phyloP scores from a whole-genome alignment of 768 basidiomycete genomes.

The Boletus coccyginus region DNA sequence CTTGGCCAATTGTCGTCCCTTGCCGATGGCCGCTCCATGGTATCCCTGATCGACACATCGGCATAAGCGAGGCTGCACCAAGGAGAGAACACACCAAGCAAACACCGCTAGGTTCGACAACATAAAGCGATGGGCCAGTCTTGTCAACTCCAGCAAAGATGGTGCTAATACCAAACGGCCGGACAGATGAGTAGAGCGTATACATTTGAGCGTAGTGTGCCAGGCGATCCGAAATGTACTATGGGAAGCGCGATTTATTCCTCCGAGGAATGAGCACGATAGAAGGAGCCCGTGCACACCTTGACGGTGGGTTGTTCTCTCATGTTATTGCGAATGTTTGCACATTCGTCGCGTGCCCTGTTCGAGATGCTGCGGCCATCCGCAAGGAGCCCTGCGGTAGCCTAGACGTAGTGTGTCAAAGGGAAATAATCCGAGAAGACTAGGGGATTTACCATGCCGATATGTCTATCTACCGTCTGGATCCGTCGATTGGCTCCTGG shows the following conservation, averaged over 20 bases:
- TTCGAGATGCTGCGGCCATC: constrained; percentile 89
- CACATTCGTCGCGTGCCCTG: constrained; percentile 81
- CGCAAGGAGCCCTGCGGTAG: constrained; percentile 89
- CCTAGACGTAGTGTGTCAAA: constrained; percentile 43
- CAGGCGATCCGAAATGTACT: constrained; percentile 73
- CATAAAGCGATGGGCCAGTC: constrained; percentile 79
- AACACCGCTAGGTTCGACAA: constrained; percentile 93
- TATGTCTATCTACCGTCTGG: constrained; percentile 89
- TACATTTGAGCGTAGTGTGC: constrained; percentile 92
- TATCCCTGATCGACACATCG: constrained; percentile 63
- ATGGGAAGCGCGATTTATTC: background rate
- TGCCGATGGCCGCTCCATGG: constrained; percentile 94
- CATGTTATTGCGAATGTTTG: constrained; percentile 69
- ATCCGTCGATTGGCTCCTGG: constrained; percentile 92
- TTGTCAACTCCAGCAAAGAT: constrained; percentile 90
- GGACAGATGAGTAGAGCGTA: constrained; percentile 96
- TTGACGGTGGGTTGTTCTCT: constrained; percentile 74
- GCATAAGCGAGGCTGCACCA: background rate
- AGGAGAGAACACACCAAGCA: constrained; percentile 61
- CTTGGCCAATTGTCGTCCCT: constrained; percentile 97
- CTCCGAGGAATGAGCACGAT: background rate
- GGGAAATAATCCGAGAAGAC: background rate
- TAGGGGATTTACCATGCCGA: constrained; percentile 71
- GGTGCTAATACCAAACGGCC: constrained; percentile 94
- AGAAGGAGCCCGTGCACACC: constrained; percentile 40